Conservation (phyloP, 78 protist species). For the Cavenderia fasciculata region DNA sequence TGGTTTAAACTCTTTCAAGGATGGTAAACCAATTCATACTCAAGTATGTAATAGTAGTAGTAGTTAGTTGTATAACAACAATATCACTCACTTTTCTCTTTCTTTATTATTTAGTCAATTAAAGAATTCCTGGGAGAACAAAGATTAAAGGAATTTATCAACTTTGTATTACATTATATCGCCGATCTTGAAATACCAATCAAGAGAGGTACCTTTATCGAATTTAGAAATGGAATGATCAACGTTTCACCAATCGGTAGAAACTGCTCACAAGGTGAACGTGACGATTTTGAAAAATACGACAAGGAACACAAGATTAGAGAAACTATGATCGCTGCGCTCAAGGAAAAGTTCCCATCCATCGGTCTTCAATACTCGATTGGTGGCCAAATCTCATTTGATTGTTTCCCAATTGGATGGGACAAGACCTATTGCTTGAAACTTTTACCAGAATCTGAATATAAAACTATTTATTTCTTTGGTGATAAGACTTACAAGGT, state of each 20-base stretch:
- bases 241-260: slow-evolving; percentile 99
- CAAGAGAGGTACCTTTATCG: slow-evolving; percentile 97
- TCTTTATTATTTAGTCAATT: slow-evolving; percentile 74
- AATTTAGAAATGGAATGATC: slow-evolving; percentile 99
- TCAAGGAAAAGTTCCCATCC: slow-evolving; percentile 86
- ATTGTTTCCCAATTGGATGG: slow-evolving; percentile 99
- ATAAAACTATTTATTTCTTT: slow-evolving; percentile 96
- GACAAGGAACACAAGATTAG: slow-evolving; percentile 94
- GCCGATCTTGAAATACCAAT: slow-evolving; percentile 93
- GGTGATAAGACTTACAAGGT: slow-evolving; percentile 98
- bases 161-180: slow-evolving; percentile 86
- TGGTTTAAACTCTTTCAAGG: slow-evolving; percentile 96
- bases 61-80: background rate
- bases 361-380: slow-evolving; percentile 91
- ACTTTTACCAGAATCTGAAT: slow-evolving; percentile 82
- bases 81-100: background rate
- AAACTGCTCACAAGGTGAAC: slow-evolving; percentile 96
- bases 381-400: slow-evolving; percentile 99
- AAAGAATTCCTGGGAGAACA: slow-evolving; percentile 92
- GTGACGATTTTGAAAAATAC: slow-evolving; percentile 93
- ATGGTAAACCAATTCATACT: slow-evolving; percentile 72
- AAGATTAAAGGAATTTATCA: slow-evolving; percentile 83
- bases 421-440: slow-evolving; percentile 98
- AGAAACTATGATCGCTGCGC: slow-evolving; percentile 79
- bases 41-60: slow-evolving; percentile 22